A percentile compares a stretch with the other conserved stretches of the same genome.
Evolutionary conservation across 2,329 filamentous ascomycete species (phyloP).

Genomic region (Pyricularia sp.): DNA sequence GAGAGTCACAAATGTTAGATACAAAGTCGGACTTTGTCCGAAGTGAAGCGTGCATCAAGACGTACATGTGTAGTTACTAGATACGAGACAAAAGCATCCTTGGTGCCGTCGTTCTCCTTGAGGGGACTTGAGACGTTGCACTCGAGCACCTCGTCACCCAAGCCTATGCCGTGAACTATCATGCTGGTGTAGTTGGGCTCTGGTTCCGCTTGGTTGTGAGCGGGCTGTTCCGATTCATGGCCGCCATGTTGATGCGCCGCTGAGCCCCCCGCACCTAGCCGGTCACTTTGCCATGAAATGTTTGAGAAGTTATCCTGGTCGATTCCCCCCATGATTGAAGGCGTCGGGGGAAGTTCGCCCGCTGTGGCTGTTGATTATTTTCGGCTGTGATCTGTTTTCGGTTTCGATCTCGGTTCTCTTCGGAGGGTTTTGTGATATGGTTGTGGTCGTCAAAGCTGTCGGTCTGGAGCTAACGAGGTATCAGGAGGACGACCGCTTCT

Average conservation of each 20-base stretch:
- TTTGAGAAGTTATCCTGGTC: conserved; percentile 65
- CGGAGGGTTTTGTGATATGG: not conserved
- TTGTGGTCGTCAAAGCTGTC: not conserved
- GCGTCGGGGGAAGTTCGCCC: not conserved
- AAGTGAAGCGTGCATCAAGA: conserved; percentile 1
- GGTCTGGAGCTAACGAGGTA: not conserved
- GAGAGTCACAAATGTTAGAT: conserved; percentile 6
- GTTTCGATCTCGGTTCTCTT: not conserved
- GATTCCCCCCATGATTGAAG: conserved; percentile 28
- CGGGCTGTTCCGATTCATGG: conserved; percentile 17
- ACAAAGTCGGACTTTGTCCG: conserved; percentile 6
- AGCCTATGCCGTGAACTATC: conserved; percentile 50
- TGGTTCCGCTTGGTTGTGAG: conserved; percentile 22
- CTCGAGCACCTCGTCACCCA: conserved; percentile 64
- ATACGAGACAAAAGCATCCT: conserved; percentile 94
- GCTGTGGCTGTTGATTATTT: not conserved
- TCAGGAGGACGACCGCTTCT: not conserved
- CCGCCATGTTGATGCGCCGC: conserved; percentile 17
- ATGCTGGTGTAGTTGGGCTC: conserved; percentile 36
- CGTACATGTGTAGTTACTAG: conserved; percentile 76
- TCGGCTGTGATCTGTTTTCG: not conserved
- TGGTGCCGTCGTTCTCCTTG: conserved; percentile 93
- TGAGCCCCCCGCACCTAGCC: conserved; percentile 30
- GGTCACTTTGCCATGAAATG: conserved; percentile 63
- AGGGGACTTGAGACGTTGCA: conserved; percentile 72